Evolutionary conservation across 2,329 filamentous ascomycete species (phyloP).

Genomic region (Colletotrichum euphorbiae): DNA sequence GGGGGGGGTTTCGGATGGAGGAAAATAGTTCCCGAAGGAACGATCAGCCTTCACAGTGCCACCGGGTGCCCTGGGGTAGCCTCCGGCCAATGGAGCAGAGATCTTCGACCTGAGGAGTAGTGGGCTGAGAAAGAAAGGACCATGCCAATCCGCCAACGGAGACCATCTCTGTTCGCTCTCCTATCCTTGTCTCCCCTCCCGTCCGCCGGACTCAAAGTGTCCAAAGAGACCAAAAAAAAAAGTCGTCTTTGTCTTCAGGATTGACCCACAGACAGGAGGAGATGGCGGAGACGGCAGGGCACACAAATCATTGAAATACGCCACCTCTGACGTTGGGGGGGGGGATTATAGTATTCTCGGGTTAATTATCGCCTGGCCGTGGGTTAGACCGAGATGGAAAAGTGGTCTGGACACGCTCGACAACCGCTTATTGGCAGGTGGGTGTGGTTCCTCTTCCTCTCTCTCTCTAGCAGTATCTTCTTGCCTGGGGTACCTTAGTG

Average conservation of each 20-base stretch:
- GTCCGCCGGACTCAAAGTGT: constrained; percentile 9
- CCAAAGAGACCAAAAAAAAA: not conserved
- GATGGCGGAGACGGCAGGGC: constrained; percentile 9
- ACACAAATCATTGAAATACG: constrained; percentile 30
- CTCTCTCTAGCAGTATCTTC: not conserved
- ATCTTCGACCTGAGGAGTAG: constrained; percentile 29
- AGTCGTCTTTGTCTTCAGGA: not conserved
- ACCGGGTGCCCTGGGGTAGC: constrained; percentile 17
- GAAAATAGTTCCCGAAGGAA: not conserved
- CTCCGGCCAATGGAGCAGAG: constrained; percentile 23
- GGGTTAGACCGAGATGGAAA: constrained; percentile 11
- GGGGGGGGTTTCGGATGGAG: constrained; percentile 3
- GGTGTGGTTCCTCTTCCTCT: constrained; percentile 17
- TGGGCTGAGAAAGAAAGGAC: constrained; percentile 13
- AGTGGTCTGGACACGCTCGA: constrained; percentile 10
- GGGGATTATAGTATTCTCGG: constrained; percentile 26
- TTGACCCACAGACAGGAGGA: constrained; percentile 8
- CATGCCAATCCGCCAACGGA: not conserved
- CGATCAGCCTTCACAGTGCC: constrained; percentile 25
- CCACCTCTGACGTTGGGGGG: constrained; percentile 24
- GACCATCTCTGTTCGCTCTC: constrained; percentile 10
- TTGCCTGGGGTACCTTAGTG: not conserved
- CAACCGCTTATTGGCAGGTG: constrained; percentile 20
- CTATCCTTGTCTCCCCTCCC: constrained; percentile 8
- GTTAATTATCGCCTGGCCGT: constrained; percentile 21